Conservation (phyloP, 306 rosid genomes). For the Hippophae tibetana region DNA sequence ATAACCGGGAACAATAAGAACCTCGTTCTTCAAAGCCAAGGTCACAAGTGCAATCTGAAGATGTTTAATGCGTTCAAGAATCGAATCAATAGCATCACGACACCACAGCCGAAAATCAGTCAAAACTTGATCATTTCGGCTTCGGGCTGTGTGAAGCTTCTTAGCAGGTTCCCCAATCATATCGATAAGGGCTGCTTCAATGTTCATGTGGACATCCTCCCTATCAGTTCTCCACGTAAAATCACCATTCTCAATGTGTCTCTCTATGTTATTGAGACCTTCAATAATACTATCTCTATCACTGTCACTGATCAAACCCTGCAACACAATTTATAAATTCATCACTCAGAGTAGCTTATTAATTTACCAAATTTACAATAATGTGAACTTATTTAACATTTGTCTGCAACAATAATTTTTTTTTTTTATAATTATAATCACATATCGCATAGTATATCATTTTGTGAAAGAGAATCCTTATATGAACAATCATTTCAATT, state of each 20-base stretch:
- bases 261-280: slow-evolving; percentile 64
- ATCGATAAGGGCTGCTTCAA: slow-evolving; percentile 87
- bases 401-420: too few species aligned
- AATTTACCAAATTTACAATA: not conserved
- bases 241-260: slow-evolving; percentile 60
- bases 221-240: slow-evolving; percentile 88
- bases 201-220: slow-evolving; percentile 97
- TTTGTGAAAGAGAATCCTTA: too few species aligned
- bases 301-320: slow-evolving; percentile 58
- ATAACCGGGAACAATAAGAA: slow-evolving; percentile 80
- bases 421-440: too few species aligned
- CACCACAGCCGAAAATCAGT: slow-evolving; percentile 87
- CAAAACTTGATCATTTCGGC: slow-evolving; percentile 75
- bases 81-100: slow-evolving; percentile 74
- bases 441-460: too few species aligned
- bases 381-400: too few species aligned
- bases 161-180: slow-evolving; percentile 91
- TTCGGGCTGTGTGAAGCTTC: slow-evolving; percentile 89
- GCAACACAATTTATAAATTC: not conserved
- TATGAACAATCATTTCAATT: too few species aligned
- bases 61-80: slow-evolving; percentile 34
- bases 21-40: slow-evolving; percentile 60
- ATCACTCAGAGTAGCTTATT: not conserved
- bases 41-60: slow-evolving; percentile 62
- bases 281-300: slow-evolving; percentile 63